These are phyloP conservation scores for Naganishia sp. DNA, from an alignment of 1,284 basidiomycete genomes.

Conservation along the genomic window DNA sequence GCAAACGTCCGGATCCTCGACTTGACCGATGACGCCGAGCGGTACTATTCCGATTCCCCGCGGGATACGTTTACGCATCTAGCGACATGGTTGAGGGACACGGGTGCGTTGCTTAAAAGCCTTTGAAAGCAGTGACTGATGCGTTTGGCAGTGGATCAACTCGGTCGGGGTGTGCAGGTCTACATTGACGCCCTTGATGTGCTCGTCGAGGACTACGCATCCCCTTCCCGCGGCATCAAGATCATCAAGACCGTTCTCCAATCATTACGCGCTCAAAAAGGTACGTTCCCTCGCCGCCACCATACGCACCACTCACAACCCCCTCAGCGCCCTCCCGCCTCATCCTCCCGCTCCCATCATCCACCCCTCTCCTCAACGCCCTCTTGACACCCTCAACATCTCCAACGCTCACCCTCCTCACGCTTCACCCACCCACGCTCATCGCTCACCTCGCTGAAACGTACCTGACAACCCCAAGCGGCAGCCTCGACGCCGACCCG, in stretches of 20 bases:
- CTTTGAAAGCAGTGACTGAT: not conserved
- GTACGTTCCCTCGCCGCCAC: not conserved
- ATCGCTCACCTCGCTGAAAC: conserved; percentile 65
- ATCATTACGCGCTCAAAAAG: conserved; percentile 11
- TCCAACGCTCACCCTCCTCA: conserved; percentile 64
- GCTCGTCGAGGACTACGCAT: conserved; percentile 45
- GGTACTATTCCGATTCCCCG: not conserved
- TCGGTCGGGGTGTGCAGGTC: conserved; percentile 40
- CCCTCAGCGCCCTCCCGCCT: conserved; percentile 64
- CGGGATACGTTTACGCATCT: not conserved
- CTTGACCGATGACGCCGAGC: conserved; percentile 20
- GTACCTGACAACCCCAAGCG: conserved; percentile 64
- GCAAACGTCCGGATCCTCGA: conserved; percentile 19
- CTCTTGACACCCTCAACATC: conserved; percentile 67
- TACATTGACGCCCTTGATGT: conserved; percentile 49
- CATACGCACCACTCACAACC: not conserved
- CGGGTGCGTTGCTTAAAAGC: not conserved
- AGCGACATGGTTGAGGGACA: conserved; percentile 3
- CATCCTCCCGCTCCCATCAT: conserved; percentile 63
- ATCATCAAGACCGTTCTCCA: conserved; percentile 41
- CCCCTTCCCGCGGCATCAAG: conserved; percentile 32
- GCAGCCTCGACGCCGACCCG: conserved; percentile 10
- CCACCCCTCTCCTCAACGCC: conserved; percentile 60
- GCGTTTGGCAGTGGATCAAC: not conserved
- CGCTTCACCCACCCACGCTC: conserved; percentile 66